Evolutionary conservation across 139 green algal species (phyloP), one percentile per base, ranked within the genome.

Genomic region (Spirogloea muscicola): DNA sequence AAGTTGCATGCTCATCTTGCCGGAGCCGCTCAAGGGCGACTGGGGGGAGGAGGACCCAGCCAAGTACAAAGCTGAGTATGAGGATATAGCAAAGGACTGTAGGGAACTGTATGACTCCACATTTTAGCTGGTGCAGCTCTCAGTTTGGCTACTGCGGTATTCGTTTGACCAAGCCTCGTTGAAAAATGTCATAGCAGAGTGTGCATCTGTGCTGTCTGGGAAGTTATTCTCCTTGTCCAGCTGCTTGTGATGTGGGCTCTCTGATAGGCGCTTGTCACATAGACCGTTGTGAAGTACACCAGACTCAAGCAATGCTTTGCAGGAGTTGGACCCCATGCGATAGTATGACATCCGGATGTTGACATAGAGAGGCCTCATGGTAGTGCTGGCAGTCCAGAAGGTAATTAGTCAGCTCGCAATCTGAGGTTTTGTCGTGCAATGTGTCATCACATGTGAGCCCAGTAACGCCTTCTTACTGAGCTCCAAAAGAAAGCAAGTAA

Each of bases 1-100:
- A 9, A 96, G 88, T 65, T 97, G 92, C 86, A 94, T 99, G 87
- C 89, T 99, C 1, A 68, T 99, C n/a, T 77, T 98, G 58, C 89
- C 76, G 49, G 83, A 9, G 49, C 62, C 49, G 18, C 34, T 37
- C 49, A 87, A 67, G 68, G 70, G 57, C 3, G 63, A 51, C 57
- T 82, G 33, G 0, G 69, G 0, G 48, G 74, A 78, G n/a, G 43
- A 78, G 3, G 21, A 58, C 29, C 27, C 57, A 3, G 60, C 61
- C 4, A n/a, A 68, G 21, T 71, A 74, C 36, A 52, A 60, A 16
- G 36, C 21, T 38, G 69, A 77, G 3, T 78, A 78, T 27, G 41
- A 77, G 31, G 69, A 78, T 29, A 10, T 78, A 40, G 60, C 74
- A 16, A 60, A 66, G 36, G 69, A 78, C 27, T 25, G 7, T 10